Evolutionary conservation across 495 filamentous ascomycete genomes (phyloP).

Genomic region (Penicillium atrosanguineum): DNA sequence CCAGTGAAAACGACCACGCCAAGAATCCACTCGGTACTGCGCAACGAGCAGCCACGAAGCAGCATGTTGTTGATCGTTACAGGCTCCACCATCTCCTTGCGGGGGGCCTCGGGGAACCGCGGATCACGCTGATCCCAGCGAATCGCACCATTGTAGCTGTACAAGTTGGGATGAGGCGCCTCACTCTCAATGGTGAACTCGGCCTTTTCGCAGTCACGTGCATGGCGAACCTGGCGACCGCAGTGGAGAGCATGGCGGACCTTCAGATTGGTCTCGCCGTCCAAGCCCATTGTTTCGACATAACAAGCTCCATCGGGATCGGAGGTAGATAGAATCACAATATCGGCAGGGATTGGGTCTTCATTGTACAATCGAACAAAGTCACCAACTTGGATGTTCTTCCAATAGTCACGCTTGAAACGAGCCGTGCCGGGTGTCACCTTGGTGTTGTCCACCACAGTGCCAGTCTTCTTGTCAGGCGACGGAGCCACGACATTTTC

Average conservation of each 20-base stretch:
- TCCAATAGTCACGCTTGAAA: slow-evolving; percentile 94
- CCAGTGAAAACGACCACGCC: slow-evolving; percentile 97
- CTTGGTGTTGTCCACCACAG: slow-evolving; percentile 60
- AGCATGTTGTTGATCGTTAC: slow-evolving; percentile 93
- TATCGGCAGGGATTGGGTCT: slow-evolving; percentile 91
- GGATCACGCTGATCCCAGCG: slow-evolving; percentile 78
- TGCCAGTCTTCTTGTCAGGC: slow-evolving; percentile 54
- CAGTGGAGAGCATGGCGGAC: slow-evolving; percentile 88
- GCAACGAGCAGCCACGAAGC: slow-evolving; percentile 85
- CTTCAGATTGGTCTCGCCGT: slow-evolving; percentile 98
- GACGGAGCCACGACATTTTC: slow-evolving; percentile 29
- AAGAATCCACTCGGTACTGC: slow-evolving; percentile 95
- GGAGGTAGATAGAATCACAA: slow-evolving; percentile 93
- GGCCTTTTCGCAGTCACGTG: slow-evolving; percentile 83
- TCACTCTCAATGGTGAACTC: slow-evolving; percentile 91
- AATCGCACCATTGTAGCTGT: slow-evolving; percentile 85
- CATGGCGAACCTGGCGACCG: slow-evolving; percentile 80
- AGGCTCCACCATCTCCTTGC: slow-evolving; percentile 82
- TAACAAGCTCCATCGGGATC: slow-evolving; percentile 95
- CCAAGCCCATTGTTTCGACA: slow-evolving; percentile 96
- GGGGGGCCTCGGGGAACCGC: slow-evolving; percentile 54
- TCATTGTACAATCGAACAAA: slow-evolving; percentile 96
- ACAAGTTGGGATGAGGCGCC: slow-evolving; percentile 86
- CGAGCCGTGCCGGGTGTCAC: slow-evolving; percentile 60
- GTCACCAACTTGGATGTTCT: slow-evolving; percentile 92